These are phyloP conservation scores for Tuctoria greenei DNA, from an alignment of 176 grass and related monocot genomes.

Conservation along the genomic window DNA sequence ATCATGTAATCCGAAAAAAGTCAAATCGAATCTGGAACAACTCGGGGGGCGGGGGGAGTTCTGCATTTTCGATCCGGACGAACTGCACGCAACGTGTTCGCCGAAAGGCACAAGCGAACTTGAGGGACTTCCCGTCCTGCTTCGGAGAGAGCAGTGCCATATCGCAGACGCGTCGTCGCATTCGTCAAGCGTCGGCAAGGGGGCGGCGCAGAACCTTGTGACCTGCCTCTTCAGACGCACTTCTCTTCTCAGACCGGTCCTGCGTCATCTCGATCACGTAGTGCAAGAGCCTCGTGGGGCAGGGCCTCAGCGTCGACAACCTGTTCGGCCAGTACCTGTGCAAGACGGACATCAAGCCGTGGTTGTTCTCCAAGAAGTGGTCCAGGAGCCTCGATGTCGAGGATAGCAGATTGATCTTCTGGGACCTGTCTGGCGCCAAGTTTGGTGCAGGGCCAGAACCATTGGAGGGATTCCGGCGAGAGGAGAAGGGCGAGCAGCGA, in stretches of 20 bases:
- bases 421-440: constrained; percentile 65
- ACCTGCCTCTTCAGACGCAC: constrained; percentile 73
- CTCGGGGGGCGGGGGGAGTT: neutral
- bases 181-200: constrained; percentile 41
- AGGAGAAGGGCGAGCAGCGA: too few relatives aligned
- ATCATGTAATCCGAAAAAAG: too few relatives aligned
- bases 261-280: constrained; percentile 52
- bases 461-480: constrained; percentile 53
- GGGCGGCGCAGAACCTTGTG: constrained; percentile 56
- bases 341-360: constrained; percentile 74
- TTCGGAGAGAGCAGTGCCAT: constrained; percentile 85
- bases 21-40: too few relatives aligned
- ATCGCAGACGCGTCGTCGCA: constrained; percentile 58
- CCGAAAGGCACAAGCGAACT: constrained; percentile 24
- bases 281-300: constrained; percentile 67
- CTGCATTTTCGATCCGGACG: constrained; percentile 6
- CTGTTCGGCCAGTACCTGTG: constrained; percentile 53
- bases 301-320: constrained; percentile 61
- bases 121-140: constrained; percentile 91
- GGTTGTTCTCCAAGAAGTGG: constrained; percentile 73
- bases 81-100: constrained; percentile 37
- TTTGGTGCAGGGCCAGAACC: constrained; percentile 55
- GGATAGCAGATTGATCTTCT: constrained; percentile 61
- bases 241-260: constrained; percentile 40
- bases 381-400: constrained; percentile 58